Conservation (phyloP, 2,329 filamentous ascomycete genomes). For the Cladophialophora psammophila region DNA sequence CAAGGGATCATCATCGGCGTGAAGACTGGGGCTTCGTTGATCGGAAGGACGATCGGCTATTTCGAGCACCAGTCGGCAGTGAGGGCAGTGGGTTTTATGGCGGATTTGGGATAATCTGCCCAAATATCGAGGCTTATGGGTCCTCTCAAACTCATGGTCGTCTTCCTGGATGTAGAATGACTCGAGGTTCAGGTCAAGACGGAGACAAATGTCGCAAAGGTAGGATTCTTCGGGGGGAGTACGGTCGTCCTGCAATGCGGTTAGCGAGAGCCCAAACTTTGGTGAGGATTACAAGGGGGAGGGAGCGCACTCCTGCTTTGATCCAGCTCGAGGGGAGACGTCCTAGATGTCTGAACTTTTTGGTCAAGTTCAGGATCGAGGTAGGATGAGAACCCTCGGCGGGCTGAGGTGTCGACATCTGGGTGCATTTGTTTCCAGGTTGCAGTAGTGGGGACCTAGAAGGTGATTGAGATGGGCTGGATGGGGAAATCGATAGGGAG, state of each 20-base stretch:
- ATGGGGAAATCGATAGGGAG: slow-evolving; percentile 20
- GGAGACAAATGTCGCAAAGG: slow-evolving; percentile 38
- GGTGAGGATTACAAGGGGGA: background rate
- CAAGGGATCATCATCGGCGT: slow-evolving; percentile 37
- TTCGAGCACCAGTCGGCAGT: slow-evolving; percentile 39
- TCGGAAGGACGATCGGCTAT: slow-evolving; percentile 40
- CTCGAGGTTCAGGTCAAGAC: slow-evolving; percentile 37
- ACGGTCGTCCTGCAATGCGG: slow-evolving; percentile 22
- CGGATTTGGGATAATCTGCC: slow-evolving; percentile 38
- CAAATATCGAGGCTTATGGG: slow-evolving; percentile 37
- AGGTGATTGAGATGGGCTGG: slow-evolving; percentile 23
- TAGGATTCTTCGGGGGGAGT: slow-evolving; percentile 34
- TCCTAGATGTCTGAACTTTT: slow-evolving; percentile 36
- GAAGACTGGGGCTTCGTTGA: slow-evolving; percentile 37
- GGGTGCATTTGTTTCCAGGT: slow-evolving; percentile 24
- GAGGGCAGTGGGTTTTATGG: slow-evolving; percentile 36
- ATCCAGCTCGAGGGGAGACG: slow-evolving; percentile 36
- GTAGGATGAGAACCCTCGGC: slow-evolving; percentile 28
- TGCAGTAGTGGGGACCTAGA: slow-evolving; percentile 16
- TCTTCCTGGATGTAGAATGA: slow-evolving; percentile 36
- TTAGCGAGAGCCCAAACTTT: slow-evolving; percentile 13
- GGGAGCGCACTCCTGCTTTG: slow-evolving; percentile 26
- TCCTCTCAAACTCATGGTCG: slow-evolving; percentile 27
- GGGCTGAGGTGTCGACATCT: slow-evolving; percentile 36
- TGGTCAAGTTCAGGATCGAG: slow-evolving; percentile 35